Conservation (phyloP, 2,329 filamentous ascomycete genomes). For the Coniochaeta hoffmannii region DNA sequence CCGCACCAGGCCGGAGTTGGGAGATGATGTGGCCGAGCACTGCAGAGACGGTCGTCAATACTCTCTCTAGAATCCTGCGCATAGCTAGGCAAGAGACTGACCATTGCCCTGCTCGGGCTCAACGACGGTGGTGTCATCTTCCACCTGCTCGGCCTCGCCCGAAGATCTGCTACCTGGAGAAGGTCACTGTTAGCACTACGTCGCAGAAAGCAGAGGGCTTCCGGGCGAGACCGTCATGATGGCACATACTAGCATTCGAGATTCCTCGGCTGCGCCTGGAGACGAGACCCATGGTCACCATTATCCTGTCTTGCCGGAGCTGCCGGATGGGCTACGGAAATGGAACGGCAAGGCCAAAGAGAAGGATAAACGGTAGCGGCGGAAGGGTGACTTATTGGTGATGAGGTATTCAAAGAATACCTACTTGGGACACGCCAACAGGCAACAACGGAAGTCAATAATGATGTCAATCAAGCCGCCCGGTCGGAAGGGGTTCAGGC, state of each 20-base stretch:
- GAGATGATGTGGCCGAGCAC: constrained; percentile 97
- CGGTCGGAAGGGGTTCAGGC: background rate
- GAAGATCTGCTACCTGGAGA: constrained; percentile 44
- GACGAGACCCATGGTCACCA: constrained; percentile 21
- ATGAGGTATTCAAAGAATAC: background rate
- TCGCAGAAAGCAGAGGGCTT: background rate
- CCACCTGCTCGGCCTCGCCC: constrained; percentile 39
- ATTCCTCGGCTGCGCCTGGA: constrained; percentile 23
- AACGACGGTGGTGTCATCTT: constrained; percentile 73
- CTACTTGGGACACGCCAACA: background rate
- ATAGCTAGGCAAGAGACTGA: constrained; percentile 34
- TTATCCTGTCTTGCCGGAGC: background rate
- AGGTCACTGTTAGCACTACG: background rate
- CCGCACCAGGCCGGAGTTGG: constrained; percentile 88
- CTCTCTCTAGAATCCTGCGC: background rate
- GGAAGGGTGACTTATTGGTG: background rate
- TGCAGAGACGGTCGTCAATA: constrained; percentile 27
- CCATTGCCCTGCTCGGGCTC: constrained; percentile 93
- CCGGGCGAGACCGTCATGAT: background rate
- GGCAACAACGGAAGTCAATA: background rate
- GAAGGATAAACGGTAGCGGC: background rate
- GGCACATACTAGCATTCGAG: constrained; percentile 26
- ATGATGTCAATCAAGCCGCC: background rate
- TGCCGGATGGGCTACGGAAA: background rate
- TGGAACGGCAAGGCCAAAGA: background rate